Evolutionary conservation across 2,329 filamentous ascomycete genomes (phyloP).

Genomic region (Karstenula rhodostoma): DNA sequence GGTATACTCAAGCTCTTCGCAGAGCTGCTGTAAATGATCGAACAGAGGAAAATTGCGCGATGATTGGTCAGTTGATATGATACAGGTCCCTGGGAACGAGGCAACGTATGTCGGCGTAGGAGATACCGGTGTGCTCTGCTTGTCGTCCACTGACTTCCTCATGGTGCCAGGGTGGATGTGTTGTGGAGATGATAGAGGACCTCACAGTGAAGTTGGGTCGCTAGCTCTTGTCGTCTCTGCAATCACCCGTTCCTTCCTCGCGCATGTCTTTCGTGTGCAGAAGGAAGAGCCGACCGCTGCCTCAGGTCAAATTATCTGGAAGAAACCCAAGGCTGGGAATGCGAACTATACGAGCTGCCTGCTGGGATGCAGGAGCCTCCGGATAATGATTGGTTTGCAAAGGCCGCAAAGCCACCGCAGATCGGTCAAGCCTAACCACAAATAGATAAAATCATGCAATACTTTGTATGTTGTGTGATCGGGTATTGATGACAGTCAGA

Average conservation of each 20-base stretch:
- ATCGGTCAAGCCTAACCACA: background rate
- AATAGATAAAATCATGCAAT: background rate
- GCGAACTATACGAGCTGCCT: background rate
- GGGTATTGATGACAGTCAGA: too few relatives aligned
- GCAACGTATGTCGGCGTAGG: slow-evolving; percentile 18
- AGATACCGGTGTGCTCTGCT: slow-evolving; percentile 18
- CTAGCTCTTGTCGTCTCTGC: too few relatives aligned
- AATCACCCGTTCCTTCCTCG: too few relatives aligned
- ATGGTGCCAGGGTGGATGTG: too few relatives aligned
- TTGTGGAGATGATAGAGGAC: too few relatives aligned
- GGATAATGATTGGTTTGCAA: slow-evolving; percentile 1
- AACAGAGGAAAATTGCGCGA: slow-evolving; percentile 19
- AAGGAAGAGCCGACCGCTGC: background rate
- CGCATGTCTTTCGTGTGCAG: background rate
- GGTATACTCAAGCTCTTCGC: slow-evolving; percentile 23
- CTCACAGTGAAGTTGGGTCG: too few relatives aligned
- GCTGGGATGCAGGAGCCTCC: background rate
- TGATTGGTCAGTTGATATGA: slow-evolving; percentile 11
- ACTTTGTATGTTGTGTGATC: too few relatives aligned
- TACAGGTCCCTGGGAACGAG: slow-evolving; percentile 20
- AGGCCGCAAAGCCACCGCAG: slow-evolving; percentile 11
- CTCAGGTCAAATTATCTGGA: slow-evolving; percentile 7
- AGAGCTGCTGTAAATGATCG: slow-evolving; percentile 21
- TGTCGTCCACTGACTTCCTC: slow-evolving; percentile 18
- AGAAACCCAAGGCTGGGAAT: slow-evolving; percentile 4